Percentiles rank a stretch among this genome's conserved stretches.
Evolutionary conservation across 1,284 basidiomycete genomes (phyloP).

Genomic region (Pascua guehoae): DNA sequence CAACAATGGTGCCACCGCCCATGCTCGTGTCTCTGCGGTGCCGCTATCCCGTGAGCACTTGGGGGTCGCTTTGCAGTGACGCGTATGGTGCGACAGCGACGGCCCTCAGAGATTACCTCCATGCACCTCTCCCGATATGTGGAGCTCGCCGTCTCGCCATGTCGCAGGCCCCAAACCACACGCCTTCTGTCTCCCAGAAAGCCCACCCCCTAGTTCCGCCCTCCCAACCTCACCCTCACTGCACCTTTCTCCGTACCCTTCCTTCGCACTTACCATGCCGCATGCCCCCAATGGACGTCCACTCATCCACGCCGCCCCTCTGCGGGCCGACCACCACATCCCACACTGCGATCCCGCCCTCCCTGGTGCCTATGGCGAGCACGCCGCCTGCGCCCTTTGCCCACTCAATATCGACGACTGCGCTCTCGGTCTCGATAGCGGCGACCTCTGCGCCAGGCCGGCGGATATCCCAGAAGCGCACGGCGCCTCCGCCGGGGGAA

Average conservation of each 20-base stretch:
- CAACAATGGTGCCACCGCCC: too few relatives aligned
- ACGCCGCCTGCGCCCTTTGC: conserved; percentile 17
- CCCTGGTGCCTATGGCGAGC: conserved; percentile 40
- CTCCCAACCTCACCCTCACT: not conserved
- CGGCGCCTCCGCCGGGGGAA: conserved; percentile 24
- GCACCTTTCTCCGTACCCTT: not conserved
- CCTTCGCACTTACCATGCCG: conserved; percentile 28
- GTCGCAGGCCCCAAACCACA: too few relatives aligned
- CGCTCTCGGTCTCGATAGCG: conserved; percentile 26
- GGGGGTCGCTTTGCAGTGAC: too few relatives aligned
- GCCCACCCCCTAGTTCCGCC: too few relatives aligned
- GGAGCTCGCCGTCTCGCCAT: too few relatives aligned
- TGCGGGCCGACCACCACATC: conserved; percentile 32
- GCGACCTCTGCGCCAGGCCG: conserved; percentile 32
- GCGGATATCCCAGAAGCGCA: conserved; percentile 44
- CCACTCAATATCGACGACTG: conserved; percentile 35
- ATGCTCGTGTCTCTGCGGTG: too few relatives aligned
- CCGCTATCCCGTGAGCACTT: too few relatives aligned
- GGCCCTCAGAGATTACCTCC: too few relatives aligned
- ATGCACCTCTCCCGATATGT: too few relatives aligned
- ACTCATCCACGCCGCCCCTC: conserved; percentile 25
- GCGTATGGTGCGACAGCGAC: too few relatives aligned
- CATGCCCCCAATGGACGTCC: conserved; percentile 35
- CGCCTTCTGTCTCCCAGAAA: too few relatives aligned
- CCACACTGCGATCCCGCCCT: conserved; percentile 42